phyloP scores from a whole-genome alignment of 2,329 filamentous ascomycete species.

The Orbilia brochopaga region DNA sequence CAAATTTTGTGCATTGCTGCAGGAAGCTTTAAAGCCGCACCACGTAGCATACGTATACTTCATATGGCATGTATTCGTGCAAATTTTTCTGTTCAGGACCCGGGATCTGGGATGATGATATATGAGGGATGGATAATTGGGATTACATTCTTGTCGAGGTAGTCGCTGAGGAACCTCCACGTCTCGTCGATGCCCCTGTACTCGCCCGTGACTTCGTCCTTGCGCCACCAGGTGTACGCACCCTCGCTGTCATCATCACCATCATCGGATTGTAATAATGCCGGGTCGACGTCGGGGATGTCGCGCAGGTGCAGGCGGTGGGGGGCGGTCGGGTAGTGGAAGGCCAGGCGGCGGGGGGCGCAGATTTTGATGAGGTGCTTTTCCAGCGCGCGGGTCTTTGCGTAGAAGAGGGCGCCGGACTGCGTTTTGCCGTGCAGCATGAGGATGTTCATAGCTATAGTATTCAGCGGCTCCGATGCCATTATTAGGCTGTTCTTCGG shows the following conservation, averaged over 20 bases:
- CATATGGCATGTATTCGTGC: too few relatives aligned
- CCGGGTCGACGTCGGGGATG: conserved; percentile 59
- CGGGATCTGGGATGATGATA: background rate
- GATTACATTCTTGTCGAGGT: conserved; percentile 51
- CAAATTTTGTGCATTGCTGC: too few relatives aligned
- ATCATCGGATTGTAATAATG: conserved; percentile 57
- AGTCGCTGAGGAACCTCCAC: conserved; percentile 52
- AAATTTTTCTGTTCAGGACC: too few relatives aligned
- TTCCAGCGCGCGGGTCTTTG: conserved; percentile 70
- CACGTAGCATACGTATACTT: too few relatives aligned
- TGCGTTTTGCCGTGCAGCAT: conserved; percentile 67
- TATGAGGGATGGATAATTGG: conserved; percentile 1
- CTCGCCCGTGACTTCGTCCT: conserved; percentile 57
- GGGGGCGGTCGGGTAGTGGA: conserved; percentile 61
- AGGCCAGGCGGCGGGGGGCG: conserved; percentile 49
- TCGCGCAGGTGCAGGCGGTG: conserved; percentile 60
- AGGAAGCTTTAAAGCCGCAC: too few relatives aligned
- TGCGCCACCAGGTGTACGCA: conserved; percentile 68
- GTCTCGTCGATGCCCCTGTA: conserved; percentile 52
- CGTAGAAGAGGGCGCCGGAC: conserved; percentile 68
- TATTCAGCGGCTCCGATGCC: background rate
- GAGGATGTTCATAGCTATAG: conserved; percentile 49
- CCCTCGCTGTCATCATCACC: conserved; percentile 62
- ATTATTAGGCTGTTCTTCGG: conserved; percentile 3
- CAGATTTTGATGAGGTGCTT: conserved; percentile 58